Evolutionary conservation across 108 stramenopile species (phyloP).

Genomic region (Cyclostephanos tholiformis): DNA sequence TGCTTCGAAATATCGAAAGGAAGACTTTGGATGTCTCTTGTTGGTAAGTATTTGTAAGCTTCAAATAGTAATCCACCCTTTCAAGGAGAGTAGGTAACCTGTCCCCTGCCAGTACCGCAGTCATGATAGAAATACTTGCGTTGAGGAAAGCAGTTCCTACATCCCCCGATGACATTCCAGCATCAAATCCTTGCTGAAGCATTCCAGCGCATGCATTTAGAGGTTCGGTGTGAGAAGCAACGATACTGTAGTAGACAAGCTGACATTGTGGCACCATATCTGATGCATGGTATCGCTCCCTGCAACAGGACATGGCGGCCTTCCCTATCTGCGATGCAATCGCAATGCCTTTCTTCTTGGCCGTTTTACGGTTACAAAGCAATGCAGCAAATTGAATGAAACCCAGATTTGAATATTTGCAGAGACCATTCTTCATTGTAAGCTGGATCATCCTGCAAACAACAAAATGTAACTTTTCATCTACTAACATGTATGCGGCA

Average conservation of each 20-base stretch:
- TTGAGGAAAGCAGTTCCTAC: slow-evolving; percentile 17
- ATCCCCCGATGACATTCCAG: slow-evolving; percentile 25
- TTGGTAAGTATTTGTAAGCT: slow-evolving; percentile 9
- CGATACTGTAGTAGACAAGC: slow-evolving; percentile 8
- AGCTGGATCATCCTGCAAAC: slow-evolving; percentile 22
- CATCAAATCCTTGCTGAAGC: slow-evolving; percentile 24
- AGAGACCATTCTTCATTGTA: slow-evolving; percentile 33
- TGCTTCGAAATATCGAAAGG: slow-evolving; percentile 7
- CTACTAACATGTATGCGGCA: slow-evolving; percentile 12
- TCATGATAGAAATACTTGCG: background rate
- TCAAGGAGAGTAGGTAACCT: slow-evolving; percentile 18
- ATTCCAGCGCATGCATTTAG: slow-evolving; percentile 26
- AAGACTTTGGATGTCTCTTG: background rate
- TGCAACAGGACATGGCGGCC: slow-evolving; percentile 11
- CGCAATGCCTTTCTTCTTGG: background rate
- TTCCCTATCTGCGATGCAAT: slow-evolving; percentile 24
- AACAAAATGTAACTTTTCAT: slow-evolving; percentile 13
- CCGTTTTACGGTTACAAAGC: background rate
- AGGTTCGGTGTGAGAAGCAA: slow-evolving; percentile 20
- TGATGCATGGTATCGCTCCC: background rate
- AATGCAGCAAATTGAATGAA: slow-evolving; percentile 20
- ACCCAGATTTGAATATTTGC: slow-evolving; percentile 25
- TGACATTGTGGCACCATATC: slow-evolving; percentile 7
- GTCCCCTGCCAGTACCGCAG: slow-evolving; percentile 16
- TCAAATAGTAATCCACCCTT: slow-evolving; percentile 25